Evolutionary conservation across 495 filamentous ascomycete genomes (phyloP).

Genomic region (Podospora sp.): DNA sequence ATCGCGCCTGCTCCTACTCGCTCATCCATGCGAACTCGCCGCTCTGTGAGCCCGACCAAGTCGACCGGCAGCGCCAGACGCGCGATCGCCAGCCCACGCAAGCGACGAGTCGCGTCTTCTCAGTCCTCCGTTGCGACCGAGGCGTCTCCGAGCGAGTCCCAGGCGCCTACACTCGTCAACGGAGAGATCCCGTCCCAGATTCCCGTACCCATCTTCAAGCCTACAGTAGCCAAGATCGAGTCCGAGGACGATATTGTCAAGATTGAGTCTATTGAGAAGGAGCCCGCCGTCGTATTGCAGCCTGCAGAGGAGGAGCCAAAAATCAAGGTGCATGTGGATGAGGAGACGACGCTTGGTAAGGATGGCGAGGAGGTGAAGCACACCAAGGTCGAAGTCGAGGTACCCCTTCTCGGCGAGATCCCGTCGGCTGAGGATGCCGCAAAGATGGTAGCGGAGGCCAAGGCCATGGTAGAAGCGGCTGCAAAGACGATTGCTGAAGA

Average conservation of each 20-base stretch:
- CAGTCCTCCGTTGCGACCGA: slow-evolving; percentile 36
- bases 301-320: slow-evolving; percentile 57
- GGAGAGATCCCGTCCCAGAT: slow-evolving; percentile 38
- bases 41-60: slow-evolving; percentile 58
- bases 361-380: slow-evolving; percentile 66
- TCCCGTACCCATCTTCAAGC: slow-evolving; percentile 23
- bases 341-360: slow-evolving; percentile 64
- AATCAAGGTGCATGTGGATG: slow-evolving; percentile 70
- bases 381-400: slow-evolving; percentile 79
- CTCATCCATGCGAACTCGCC: slow-evolving; percentile 50
- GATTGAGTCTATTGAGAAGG: slow-evolving; percentile 47
- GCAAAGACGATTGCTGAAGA: slow-evolving; percentile 53
- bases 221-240: slow-evolving; percentile 37
- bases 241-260: slow-evolving; percentile 37
- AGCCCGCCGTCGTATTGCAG: slow-evolving; percentile 47
- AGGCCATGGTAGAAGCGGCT: slow-evolving; percentile 86
- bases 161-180: slow-evolving; percentile 38
- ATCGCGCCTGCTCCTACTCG: slow-evolving; percentile 47
- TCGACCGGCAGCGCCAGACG: slow-evolving; percentile 51
- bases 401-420: slow-evolving; percentile 62
- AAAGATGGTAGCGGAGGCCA: slow-evolving; percentile 81
- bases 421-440: slow-evolving; percentile 74
- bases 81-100: slow-evolving; percentile 62
- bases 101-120: slow-evolving; percentile 62
- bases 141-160: slow-evolving; percentile 35